These are phyloP conservation scores for Fusarium acutatum DNA, from an alignment of 2,329 filamentous ascomycete species.

Conservation along the genomic window DNA sequence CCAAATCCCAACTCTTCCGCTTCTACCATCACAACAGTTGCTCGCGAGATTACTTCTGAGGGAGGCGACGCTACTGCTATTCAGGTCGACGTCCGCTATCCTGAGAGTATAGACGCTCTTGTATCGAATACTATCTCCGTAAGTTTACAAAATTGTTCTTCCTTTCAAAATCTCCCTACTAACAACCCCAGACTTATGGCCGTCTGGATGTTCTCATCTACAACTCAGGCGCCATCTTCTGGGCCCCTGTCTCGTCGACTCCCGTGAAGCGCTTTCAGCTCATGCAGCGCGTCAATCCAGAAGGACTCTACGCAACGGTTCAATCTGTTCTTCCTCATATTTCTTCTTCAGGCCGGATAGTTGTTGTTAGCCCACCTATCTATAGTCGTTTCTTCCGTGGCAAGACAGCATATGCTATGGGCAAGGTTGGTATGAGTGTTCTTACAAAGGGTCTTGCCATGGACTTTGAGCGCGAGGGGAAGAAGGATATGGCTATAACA, in stretches of 20 bases:
- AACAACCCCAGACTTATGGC: constrained; percentile 57
- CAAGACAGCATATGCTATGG: constrained; percentile 84
- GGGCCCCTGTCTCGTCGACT: constrained; percentile 77
- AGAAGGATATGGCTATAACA: constrained; percentile 76
- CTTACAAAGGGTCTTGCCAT: constrained; percentile 83
- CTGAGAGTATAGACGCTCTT: constrained; percentile 67
- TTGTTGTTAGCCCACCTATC: constrained; percentile 85
- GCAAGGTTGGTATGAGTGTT: constrained; percentile 84
- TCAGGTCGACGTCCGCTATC: constrained; percentile 73
- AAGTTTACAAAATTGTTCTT: not conserved
- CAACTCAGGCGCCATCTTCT: constrained; percentile 88
- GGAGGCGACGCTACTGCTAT: constrained; percentile 73
- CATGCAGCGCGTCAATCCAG: constrained; percentile 78
- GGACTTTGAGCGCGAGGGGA: constrained; percentile 76
- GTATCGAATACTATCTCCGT: constrained; percentile 63
- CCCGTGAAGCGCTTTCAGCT: constrained; percentile 79
- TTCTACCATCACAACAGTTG: constrained; percentile 84
- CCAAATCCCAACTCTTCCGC: constrained; percentile 78
- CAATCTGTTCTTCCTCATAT: constrained; percentile 76
- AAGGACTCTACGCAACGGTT: constrained; percentile 78
- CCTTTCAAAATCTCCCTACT: not conserved
- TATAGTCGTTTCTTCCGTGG: constrained; percentile 86
- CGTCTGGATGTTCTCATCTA: constrained; percentile 80
- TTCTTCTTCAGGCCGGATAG: constrained; percentile 66
- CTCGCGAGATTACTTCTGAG: constrained; percentile 72